phyloP scores from a whole-genome alignment of 768 basidiomycete species.

The Termitomyces sp. region DNA sequence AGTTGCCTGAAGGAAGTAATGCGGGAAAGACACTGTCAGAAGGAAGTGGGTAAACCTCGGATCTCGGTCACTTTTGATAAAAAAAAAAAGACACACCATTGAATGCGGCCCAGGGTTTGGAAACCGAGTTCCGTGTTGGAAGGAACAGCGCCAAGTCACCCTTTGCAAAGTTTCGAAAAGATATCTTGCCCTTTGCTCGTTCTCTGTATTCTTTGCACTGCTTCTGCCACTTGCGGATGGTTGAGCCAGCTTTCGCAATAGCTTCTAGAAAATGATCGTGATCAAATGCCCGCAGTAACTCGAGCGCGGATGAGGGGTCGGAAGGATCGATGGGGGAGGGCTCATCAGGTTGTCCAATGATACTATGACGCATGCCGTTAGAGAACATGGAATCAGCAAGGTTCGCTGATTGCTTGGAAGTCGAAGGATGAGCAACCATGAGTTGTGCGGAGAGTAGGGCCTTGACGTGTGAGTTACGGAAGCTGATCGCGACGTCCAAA shows the following conservation, averaged over 20 bases:
- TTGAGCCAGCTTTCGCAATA: conserved; percentile 76
- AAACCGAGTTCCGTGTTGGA: conserved; percentile 91
- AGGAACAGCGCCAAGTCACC: conserved; percentile 95
- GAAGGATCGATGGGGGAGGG: conserved; percentile 78
- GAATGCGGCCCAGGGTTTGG: conserved; percentile 97
- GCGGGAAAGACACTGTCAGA: conserved; percentile 84
- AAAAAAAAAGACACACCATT: conserved; percentile 61
- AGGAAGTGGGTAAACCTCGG: conserved; percentile 34
- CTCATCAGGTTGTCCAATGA: conserved; percentile 54
- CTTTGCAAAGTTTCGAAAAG: conserved; percentile 92
- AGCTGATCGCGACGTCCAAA: conserved; percentile 75
- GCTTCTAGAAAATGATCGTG: conserved; percentile 85
- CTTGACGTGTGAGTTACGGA: conserved; percentile 75
- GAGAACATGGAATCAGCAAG: conserved; percentile 53
- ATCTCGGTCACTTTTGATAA: conserved; percentile 16
- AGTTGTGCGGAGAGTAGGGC: conserved; percentile 62
- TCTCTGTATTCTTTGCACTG: conserved; percentile 96
- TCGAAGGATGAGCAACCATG: conserved; percentile 53
- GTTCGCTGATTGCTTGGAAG: conserved; percentile 41
- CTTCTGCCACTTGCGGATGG: conserved; percentile 95
- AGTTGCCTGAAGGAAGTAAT: conserved; percentile 92
- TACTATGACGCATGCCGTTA: conserved; percentile 51
- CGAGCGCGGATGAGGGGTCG: conserved; percentile 68
- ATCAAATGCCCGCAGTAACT: conserved; percentile 71
- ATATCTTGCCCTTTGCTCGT: conserved; percentile 93